A percentile compares a stretch with the other conserved stretches of the same genome.
These are phyloP conservation scores for Alternaria tenuissima DNA, from an alignment of 2,329 filamentous ascomycete species.

Conservation along the genomic window DNA sequence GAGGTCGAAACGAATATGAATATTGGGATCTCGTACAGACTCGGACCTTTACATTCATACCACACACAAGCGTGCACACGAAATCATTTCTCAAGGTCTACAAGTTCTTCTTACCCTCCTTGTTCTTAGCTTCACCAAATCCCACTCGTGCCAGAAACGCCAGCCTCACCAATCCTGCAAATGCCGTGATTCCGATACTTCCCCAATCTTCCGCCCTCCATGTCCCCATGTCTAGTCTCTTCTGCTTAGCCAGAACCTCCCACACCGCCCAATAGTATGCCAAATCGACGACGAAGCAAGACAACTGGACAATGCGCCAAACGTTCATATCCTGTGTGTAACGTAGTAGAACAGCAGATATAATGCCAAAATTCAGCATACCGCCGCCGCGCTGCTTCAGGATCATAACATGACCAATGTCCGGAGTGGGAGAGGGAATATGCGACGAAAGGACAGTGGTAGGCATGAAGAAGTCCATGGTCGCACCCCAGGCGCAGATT, in stretches of 20 bases:
- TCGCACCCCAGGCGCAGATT: conserved; percentile 37
- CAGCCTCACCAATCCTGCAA: conserved; percentile 31
- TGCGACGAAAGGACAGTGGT: conserved; percentile 30
- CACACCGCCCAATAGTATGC: conserved; percentile 32
- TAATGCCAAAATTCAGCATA: conserved; percentile 39
- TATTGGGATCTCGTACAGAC: background rate
- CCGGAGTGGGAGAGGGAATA: conserved; percentile 24
- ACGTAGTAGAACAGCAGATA: conserved; percentile 37
- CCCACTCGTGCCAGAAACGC: conserved; percentile 31
- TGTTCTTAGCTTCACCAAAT: conserved; percentile 14
- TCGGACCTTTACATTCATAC: background rate
- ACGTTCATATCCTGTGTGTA: conserved; percentile 33
- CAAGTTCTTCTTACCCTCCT: conserved; percentile 2
- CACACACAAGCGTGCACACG: background rate
- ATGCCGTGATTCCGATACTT: conserved; percentile 42
- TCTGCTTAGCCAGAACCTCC: conserved; percentile 25
- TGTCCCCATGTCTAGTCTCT: conserved; percentile 16
- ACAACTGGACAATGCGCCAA: conserved; percentile 34
- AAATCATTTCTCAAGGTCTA: background rate
- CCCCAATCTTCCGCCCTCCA: conserved; percentile 42
- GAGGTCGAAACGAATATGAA: background rate
- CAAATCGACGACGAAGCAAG: conserved; percentile 31
- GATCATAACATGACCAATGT: conserved; percentile 37
- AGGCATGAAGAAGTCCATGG: conserved; percentile 38
- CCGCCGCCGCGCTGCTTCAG: conserved; percentile 37